Conservation (phyloP, 2,329 filamentous ascomycete species). For the Colletotrichum liaoningense region DNA sequence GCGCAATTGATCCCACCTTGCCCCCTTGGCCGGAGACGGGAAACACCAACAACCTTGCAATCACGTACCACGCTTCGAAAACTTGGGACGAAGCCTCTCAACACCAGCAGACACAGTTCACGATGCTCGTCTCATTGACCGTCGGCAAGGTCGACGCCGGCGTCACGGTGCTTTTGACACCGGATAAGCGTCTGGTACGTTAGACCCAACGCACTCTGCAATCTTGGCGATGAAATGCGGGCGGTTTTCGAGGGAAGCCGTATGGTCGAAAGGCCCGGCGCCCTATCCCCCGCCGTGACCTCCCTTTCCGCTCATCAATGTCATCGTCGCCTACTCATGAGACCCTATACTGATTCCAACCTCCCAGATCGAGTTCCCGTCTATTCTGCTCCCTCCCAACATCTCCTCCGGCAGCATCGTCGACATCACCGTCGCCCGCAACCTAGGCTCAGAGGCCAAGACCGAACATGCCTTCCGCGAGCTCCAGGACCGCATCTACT, state of each 20-base stretch:
- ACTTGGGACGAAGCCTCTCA: conserved; percentile 9
- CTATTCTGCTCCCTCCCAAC: conserved; percentile 93
- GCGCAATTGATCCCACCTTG: conserved; percentile 10
- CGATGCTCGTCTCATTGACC: conserved; percentile 95
- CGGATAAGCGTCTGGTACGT: conserved; percentile 94
- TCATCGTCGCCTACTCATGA: conserved; percentile 37
- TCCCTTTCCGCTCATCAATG: conserved; percentile 16
- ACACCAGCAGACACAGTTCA: conserved; percentile 39
- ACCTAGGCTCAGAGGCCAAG: conserved; percentile 80
- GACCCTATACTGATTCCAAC: conserved; percentile 37
- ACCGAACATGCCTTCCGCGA: conserved; percentile 81
- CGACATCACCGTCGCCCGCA: conserved; percentile 94
- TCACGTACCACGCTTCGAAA: conserved; percentile 15
- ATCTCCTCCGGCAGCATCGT: conserved; percentile 97
- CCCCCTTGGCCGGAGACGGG: not conserved
- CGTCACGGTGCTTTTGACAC: conserved; percentile 94
- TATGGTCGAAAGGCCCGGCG: not conserved
- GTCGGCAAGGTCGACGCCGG: conserved; percentile 99
- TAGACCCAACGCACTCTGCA: conserved; percentile 4
- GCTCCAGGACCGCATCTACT: conserved; percentile 90
- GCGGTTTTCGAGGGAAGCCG: not conserved
- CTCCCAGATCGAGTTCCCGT: conserved; percentile 94
- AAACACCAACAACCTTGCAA: not conserved
- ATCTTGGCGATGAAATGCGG: not conserved
- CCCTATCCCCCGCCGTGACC: not conserved